A percentile compares a stretch with the other conserved stretches of the same genome.
Evolutionary conservation across 2,329 filamentous ascomycete species (phyloP).

Genomic region (Aspergillus thermomutatus): DNA sequence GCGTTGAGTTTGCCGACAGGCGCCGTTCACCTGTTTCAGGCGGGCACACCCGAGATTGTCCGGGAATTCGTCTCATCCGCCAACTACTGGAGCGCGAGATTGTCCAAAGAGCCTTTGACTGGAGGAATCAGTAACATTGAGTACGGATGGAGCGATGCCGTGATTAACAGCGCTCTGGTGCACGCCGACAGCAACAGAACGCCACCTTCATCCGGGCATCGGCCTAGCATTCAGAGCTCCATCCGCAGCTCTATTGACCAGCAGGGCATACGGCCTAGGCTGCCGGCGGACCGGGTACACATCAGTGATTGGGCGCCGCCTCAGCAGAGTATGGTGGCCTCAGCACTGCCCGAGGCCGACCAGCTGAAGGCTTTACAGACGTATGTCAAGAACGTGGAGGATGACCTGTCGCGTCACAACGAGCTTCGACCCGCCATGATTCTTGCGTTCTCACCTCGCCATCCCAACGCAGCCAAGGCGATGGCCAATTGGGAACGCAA

Average conservation of each 20-base stretch:
- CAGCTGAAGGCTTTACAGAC: slow-evolving; percentile 71
- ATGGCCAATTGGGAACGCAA: slow-evolving; percentile 98
- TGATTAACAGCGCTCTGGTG: slow-evolving; percentile 75
- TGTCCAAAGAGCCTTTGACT: slow-evolving; percentile 88
- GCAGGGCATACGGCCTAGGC: slow-evolving; percentile 58
- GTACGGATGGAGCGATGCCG: slow-evolving; percentile 88
- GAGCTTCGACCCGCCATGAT: slow-evolving; percentile 83
- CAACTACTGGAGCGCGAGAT: slow-evolving; percentile 95
- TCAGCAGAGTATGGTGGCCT: slow-evolving; percentile 83
- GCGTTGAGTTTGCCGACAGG: slow-evolving; percentile 87
- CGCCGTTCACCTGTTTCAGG: slow-evolving; percentile 96
- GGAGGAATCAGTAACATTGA: slow-evolving; percentile 96
- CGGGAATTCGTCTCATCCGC: slow-evolving; percentile 90
- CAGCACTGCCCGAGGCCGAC: slow-evolving; percentile 71
- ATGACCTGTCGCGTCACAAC: slow-evolving; percentile 83
- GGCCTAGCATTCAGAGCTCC: slow-evolving; percentile 59
- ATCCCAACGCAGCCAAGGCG: slow-evolving; percentile 74
- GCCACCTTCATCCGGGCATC: slow-evolving; percentile 35
- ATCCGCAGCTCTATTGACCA: slow-evolving; percentile 66
- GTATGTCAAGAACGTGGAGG: slow-evolving; percentile 83
- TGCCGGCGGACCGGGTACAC: slow-evolving; percentile 79
- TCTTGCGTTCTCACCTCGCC: slow-evolving; percentile 81
- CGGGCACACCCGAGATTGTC: slow-evolving; percentile 90
- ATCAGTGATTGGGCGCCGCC: slow-evolving; percentile 89
- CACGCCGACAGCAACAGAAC: slow-evolving; percentile 43